Evolutionary conservation across 2,329 filamentous ascomycete species (phyloP), one percentile per base, ranked within the genome.

Genomic region (Ampelomyces quisqualis): DNA sequence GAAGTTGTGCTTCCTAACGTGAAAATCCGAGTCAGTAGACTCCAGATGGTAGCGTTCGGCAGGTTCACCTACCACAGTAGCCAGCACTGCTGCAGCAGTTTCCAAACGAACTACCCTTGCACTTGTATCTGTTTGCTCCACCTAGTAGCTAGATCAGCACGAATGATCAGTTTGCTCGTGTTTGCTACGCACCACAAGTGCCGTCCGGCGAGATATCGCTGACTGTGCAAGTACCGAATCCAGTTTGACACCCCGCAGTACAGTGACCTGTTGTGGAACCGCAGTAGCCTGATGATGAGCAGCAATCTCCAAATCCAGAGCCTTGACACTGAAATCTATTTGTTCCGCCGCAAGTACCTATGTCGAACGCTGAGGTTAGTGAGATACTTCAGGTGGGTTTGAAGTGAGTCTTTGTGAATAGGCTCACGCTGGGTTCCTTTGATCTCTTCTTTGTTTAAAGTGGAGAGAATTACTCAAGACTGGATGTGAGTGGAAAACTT

Each of bases 181-280:
- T 19, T 20, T 20, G n/a, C 18, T 33, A 33, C 30, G 30, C 15
- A 33, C 29, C 47, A 22, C 47, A 50, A n/a, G 39, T 35, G 10
- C 47, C 44, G 26, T 47, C 47, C 15, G 34, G 37, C 8, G 49
- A 49, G 14, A 45, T 26, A 11, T 45, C 30, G 30, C 20, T 32
- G 27, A 17, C 14, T 30, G 24, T 31, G 32, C 55, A 55, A 20
- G 38, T 51, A 9, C 57, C 57, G 34, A 55, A 60, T 10, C 6
- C 38, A n/a, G 43, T 32, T 36, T 59, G 55, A 41, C 56, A 63
- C 24, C 54, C 54, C 8, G 39, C 45, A 24, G 31, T 51, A 37
- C 54, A 57, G 39, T 56, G 49, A 31, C 34, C 47, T 14, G 27
- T 17, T 17, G 27, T 30, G 13, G 27, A 30, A 30, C 27, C 27